Base-by-base conservation (phyloP, 2,329 filamentous ascomycete genomes). In the Salinomyces thailandicus region DNA sequence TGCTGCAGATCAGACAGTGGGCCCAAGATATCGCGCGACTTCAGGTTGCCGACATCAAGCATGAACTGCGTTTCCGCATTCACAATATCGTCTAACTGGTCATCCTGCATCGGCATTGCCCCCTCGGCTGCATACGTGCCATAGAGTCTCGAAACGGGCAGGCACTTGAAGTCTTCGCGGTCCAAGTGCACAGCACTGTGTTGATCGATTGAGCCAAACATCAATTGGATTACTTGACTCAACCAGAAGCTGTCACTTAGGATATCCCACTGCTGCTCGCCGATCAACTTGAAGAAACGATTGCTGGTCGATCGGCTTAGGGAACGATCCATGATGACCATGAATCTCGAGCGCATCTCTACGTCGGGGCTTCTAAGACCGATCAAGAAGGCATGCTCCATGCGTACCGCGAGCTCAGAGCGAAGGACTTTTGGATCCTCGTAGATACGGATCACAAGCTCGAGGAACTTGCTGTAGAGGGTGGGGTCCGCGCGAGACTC, bases 341-440 rank as follows among this genome's bases (percentile, higher is more conserved):
- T 85, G 65, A 98, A 98, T 11, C 89, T 80, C 53, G 93, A 93
- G 30, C 91, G 82, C 85, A 96, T 95, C 39, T 93, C 83, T 9
- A 96, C 84, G 57, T 98, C 89, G 49, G 87, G 80, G 2, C 89
- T 89, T 50, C 93, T 70, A 0, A 89, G 93, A 18, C 93, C 91
- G 33, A 98, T 91, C 45, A 99, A 71, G 71, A 98, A 99, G 4
- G 91, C 91, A 61, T 96, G 89, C 63, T 99, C 91, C 73, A 99
- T 82, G 3, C 93, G 78, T 7, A 99, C 93, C 0, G 91, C 96
- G 36, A 99, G 72, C 61, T 99, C 91, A 0, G 89, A 95, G 19
- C 87, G 75, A 1, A 87, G 86, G 44, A 98, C 91, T 62, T 93
- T 94, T 0, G 86, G 85, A 53, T 98, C 91, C 55, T 98, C 93